Evolutionary conservation across 257 asterid species (phyloP), one percentile per base, ranked within the genome.

Genomic region (Vinca minor): DNA sequence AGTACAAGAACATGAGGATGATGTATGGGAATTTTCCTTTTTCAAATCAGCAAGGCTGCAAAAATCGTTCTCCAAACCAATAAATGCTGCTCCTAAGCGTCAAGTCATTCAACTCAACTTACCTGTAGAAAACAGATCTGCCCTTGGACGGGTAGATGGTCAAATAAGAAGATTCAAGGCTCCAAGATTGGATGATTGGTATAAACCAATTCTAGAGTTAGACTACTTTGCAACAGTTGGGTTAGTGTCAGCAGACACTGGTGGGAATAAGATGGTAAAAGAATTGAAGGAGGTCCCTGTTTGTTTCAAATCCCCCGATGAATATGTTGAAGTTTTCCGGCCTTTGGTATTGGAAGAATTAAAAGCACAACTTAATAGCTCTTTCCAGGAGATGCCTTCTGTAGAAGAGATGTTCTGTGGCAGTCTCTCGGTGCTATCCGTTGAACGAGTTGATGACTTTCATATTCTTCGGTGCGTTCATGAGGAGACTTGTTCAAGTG

Each of bases 121-220:
- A 47, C 96, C 97, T 17, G 73, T 61, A 36, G 74, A 75, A 61
- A 85, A 76, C 75, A 81, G 84, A 70, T 76, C 81, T 63, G 83
- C 85, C 26, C 62, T 71, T 65, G 71, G 74, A 72, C 82, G 84
- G 84, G 59, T 67, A 69, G 81, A 79, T 65, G 86, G 80, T 58
- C 78, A 76, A 65, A 77, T 72, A 44, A 83, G 82, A 79, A 81
- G 98, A 74, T 92, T 92, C 74, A 91, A 85, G 72, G 78, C 83
- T 66, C 89, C 89, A 52, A 85, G 85, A 69, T 93, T 92, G 71
- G 98, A 92, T 81, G 91, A 89, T 69, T 92, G 97, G 96, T 85
- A 74, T 74, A 89, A 74, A 67, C 87, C 89, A 74, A 82, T 92
- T 64, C 82, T 92, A 63, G 91, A 84, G 81, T 71, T 83, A 70